Evolutionary conservation across 2,329 filamentous ascomycete genomes (phyloP), one percentile per base, ranked within the genome.

Genomic region (Phyllosticta capitalensis): DNA sequence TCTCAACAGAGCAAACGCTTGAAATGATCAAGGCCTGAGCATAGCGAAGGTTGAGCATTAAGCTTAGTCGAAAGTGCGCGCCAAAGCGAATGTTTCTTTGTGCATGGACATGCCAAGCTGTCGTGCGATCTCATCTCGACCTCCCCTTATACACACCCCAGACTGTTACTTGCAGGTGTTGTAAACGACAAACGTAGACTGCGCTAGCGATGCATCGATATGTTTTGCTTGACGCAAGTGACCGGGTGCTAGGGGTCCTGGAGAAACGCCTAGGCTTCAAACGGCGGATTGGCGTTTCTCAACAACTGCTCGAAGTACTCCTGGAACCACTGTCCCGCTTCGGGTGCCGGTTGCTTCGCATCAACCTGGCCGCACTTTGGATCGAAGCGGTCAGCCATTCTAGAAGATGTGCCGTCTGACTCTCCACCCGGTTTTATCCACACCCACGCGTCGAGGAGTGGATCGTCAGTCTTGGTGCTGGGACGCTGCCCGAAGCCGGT

Each of bases 391-490:
- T 72, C 63, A 9, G 82, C 76, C 57, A 65, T 65, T 3, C 62
- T 62, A 59, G 73, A 62, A 45, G 69, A 74, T 0, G 78, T 80
- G 59, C 78, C 78, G 61, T 81, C 79, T 59, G 72, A 72, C 64
- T 81, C 79, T 58, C 78, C 79, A 63, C 85, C 85, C 4, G 85
- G 85, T 79, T 88, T 88, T 65, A 87, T 75, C 85, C 85, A 88
- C 60, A 87, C 85, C 64, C 88, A 85, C 49, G 85, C 83, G 69
- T 88, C 86, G 33, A 81, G 76, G 19, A 85, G 74, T 1, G 72
- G 67, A 63, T 83, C 78, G 14, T 81, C 82, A 9, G 85, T 88
- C 67, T 82, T 75, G n/a, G 83, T 77, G 3, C 81, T 81, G 1
- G 84, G 84, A n/a, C 83, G 79, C n/a, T 72, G 71, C 61, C 85